Evolutionary conservation across 768 basidiomycete species (phyloP), one percentile per base, ranked within the genome.

Genomic region (Calocera viscosa): DNA sequence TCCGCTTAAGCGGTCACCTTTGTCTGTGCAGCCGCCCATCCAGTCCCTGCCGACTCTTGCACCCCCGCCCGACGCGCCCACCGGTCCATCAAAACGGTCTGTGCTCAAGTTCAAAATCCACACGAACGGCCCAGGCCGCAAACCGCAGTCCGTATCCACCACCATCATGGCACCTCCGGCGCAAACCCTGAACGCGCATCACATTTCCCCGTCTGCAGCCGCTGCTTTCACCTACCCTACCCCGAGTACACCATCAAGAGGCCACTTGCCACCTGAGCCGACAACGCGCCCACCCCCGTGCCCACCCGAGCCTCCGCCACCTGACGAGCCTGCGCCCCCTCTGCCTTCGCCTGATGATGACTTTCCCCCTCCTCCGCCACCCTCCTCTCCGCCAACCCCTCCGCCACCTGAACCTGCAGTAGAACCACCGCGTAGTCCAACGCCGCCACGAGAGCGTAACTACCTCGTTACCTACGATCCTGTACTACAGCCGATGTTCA

Each of bases 51-150:
- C 53, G 30, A 60, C 53, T 5, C 53, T 60, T 32, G 53, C 53
- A 26, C 53, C 53, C 24, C 53, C 53, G 53, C 53, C 53, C 53
- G 53, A 60, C 53, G 53, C 53, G 53, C 53, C 53, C 26, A 60
- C 53, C 30, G 53, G 53, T 8, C 53, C 53, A 32, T 60, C 53
- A 16, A 60, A 60, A 22, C 53, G 53, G 22, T 60, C 53, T 28
- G 53, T 60, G 53, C 26, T 60, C 53, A 60, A 60, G 30, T 60
- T 60, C 53, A 60, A 60, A 60, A 60, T 60, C 5, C 53, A 60
- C 22, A 16, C 26, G 53, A 26, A 60, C 24, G 53, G 30, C 11
- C 16, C 30, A 10, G 53, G 53, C 30, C 53, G 53, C 26, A 60
- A 60, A 60, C 26, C 30, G 30, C 53, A 60, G 30, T 28, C 14